Percentiles rank a stretch among this genome's conserved stretches.
Evolutionary conservation across 1,284 basidiomycete species (phyloP).

Genomic region (Bondarzewia mesenterica): DNA sequence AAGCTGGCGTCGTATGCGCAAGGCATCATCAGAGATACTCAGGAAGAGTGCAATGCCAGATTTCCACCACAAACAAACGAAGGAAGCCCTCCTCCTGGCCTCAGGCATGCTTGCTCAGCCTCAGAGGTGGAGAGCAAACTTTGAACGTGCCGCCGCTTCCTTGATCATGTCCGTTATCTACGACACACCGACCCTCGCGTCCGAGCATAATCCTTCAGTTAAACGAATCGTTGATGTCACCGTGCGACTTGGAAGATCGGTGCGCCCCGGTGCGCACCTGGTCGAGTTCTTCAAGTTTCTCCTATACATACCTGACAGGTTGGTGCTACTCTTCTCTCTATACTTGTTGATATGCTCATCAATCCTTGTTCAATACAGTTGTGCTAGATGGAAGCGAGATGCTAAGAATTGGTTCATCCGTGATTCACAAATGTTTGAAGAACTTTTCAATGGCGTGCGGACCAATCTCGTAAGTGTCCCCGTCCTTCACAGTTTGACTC

Average conservation of each 20-base stretch:
- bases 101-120: constrained; percentile 5
- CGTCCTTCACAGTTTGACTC: neutral
- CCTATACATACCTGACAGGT: constrained; percentile 11
- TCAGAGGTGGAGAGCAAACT: constrained; percentile 6
- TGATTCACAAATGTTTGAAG: constrained; percentile 9
- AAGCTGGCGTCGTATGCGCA: constrained; percentile 12
- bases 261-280: constrained; percentile 9
- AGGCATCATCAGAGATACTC: constrained; percentile 9
- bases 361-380: constrained; percentile 1
- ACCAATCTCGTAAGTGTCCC: constrained; percentile 6
- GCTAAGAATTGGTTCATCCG: constrained; percentile 9
- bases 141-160: constrained; percentile 9
- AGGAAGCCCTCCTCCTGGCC: constrained; percentile 8
- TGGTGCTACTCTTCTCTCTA: neutral
- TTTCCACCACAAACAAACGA: constrained; percentile 3
- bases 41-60: constrained; percentile 2
- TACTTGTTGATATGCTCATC: neutral
- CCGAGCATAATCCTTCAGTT: constrained; percentile 7
- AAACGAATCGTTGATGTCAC: constrained; percentile 7
- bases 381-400: constrained; percentile 13
- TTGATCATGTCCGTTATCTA: constrained; percentile 12
- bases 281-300: constrained; percentile 13
- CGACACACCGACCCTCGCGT: constrained; percentile 7
- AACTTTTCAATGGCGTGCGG: constrained; percentile 6
- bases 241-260: constrained; percentile 5